phyloP scores from a whole-genome alignment of 31 red algal genomes.

The Asparagopsis taxiformis region DNA sequence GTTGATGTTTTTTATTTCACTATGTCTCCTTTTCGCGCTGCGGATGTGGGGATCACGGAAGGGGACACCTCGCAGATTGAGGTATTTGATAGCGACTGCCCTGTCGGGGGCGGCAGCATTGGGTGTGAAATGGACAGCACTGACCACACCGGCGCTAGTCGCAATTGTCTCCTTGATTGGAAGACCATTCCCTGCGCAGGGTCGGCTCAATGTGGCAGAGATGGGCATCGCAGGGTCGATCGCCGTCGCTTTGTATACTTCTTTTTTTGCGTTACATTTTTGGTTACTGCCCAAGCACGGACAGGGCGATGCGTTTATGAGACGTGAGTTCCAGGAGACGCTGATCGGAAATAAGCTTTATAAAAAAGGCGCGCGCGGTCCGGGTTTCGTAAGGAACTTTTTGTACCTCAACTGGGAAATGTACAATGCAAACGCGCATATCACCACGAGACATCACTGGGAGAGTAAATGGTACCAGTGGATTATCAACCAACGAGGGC shows the following conservation, averaged over 20 bases:
- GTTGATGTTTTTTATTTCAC: slow-evolving; percentile 52
- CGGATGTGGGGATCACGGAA: slow-evolving; percentile 56
- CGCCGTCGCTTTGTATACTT: too few species aligned
- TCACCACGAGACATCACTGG: slow-evolving; percentile 78
- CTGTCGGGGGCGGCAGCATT: slow-evolving; percentile 36
- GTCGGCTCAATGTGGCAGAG: too few species aligned
- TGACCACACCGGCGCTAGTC: slow-evolving; percentile 74
- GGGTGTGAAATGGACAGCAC: slow-evolving; percentile 82
- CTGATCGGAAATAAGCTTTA: slow-evolving; percentile 36
- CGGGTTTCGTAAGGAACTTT: too few species aligned
- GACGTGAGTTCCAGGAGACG: slow-evolving; percentile 31
- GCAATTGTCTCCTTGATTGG: slow-evolving; percentile 79
- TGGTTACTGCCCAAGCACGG: too few species aligned
- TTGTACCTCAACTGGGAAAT: slow-evolving; percentile 70
- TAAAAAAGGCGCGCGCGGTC: too few species aligned
- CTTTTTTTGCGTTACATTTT: too few species aligned
- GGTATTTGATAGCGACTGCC: slow-evolving; percentile 45
- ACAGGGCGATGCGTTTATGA: slow-evolving; percentile 12
- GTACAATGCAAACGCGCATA: slow-evolving; percentile 58
- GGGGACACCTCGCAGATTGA: slow-evolving; percentile 22
- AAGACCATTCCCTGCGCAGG: slow-evolving; percentile 28
- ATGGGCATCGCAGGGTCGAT: too few species aligned
- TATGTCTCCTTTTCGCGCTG: slow-evolving; percentile 70
- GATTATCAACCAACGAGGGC: slow-evolving; percentile 65
- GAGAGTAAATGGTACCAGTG: slow-evolving; percentile 88